Evolutionary conservation across 2,329 filamentous ascomycete genomes (phyloP), one percentile per base, ranked within the genome.

Genomic region (Leptographium radiaticola): DNA sequence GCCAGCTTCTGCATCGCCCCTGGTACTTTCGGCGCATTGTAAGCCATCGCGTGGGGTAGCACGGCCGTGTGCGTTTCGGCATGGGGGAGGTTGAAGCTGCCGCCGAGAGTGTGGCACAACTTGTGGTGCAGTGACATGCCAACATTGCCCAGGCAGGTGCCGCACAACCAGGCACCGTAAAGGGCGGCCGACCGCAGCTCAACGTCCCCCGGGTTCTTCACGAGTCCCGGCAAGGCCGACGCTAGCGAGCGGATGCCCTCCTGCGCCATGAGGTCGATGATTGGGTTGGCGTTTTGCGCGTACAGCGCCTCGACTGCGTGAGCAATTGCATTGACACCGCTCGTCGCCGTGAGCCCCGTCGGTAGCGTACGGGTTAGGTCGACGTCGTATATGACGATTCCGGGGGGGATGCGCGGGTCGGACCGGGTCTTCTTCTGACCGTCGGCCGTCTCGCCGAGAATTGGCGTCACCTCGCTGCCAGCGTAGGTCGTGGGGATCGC

Each of bases 121-220:
- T 85, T 86, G 65, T 85, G 81, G 62, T 85, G 82, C 15, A 85
- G 71, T 2, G 78, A 74, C 78, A 84, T 84, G 52, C 74, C 74
- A 2, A 79, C 76, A 55, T 69, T 75, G 7, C 80, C 80, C 1
- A 84, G 70, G 59, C 77, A 81, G 30, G 71, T 74, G 36, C 79
- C 80, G 59, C 79, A 84, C 1, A 84, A 74, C 79, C 79, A 84
- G 40, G 81, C 80, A 25, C 80, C 81, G 60, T 83, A 83, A 1
- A 79, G 71, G 15, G 79, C 80, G 3, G 64, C 64, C 4, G 71
- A 72, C 2, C 80, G 73, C 3, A 79, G 77, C 11, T 44, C 33
- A 2, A 13, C 30, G 4, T 30, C 6, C 8, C 70, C 61, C 0
- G 74, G 70, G 51, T 77, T 66, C 30, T 69, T 61, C 13, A 76